phyloP scores from a whole-genome alignment of 2,329 filamentous ascomycete genomes.

The Aspergillus hiratsukae region DNA sequence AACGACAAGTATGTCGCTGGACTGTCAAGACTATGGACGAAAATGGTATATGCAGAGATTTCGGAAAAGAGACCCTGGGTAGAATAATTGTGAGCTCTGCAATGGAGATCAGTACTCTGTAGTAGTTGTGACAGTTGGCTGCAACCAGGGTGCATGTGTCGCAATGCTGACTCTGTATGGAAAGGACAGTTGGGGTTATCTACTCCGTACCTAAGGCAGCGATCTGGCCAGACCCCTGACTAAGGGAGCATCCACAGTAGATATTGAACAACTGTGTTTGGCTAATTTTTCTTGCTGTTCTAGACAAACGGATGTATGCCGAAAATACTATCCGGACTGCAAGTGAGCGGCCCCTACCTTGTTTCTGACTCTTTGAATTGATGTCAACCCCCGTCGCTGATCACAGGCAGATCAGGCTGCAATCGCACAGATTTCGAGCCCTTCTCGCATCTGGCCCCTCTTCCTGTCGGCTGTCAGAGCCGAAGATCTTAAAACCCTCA shows the following conservation, averaged over 20 bases:
- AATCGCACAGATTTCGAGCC: not conserved
- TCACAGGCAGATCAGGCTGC: not conserved
- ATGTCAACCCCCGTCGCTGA: not conserved
- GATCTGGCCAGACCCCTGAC: not conserved
- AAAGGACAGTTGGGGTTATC: not conserved
- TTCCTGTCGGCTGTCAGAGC: not conserved
- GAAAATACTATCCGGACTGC: not conserved
- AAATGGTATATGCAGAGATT: not conserved
- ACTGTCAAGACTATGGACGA: not conserved
- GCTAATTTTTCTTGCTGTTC: not conserved
- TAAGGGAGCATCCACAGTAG: not conserved
- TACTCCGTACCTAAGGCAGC: not conserved
- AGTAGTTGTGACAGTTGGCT: not conserved
- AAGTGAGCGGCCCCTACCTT: not conserved
- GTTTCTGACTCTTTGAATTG: not conserved
- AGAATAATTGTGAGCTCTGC: not conserved
- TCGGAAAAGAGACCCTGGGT: not conserved
- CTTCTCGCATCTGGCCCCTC: not conserved
- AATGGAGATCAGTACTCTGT: not conserved
- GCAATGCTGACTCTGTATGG: not conserved
- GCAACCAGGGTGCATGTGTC: not conserved
- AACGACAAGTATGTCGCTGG: not conserved
- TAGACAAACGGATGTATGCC: not conserved
- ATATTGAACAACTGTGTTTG: not conserved
- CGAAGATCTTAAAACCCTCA: not conserved